Conservation (phyloP, 306 rosid genomes). For the Comarum palustre region DNA sequence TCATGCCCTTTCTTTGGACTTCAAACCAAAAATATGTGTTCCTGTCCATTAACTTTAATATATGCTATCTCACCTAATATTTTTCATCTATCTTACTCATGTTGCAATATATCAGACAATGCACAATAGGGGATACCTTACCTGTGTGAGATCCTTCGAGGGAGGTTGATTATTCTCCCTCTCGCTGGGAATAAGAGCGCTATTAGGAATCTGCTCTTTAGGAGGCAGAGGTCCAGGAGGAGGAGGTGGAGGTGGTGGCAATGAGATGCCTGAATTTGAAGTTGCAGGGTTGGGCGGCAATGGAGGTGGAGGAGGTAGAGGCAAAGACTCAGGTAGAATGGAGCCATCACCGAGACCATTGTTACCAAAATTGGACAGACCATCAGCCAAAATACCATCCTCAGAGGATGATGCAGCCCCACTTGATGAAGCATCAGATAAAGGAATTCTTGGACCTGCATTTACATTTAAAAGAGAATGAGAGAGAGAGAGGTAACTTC, state of each 20-base stretch:
- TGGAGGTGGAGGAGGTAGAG: constrained; percentile 97
- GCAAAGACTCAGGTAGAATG: constrained; percentile 65
- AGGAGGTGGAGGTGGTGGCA: constrained; percentile 98
- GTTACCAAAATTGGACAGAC: constrained; percentile 51
- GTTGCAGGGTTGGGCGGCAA: constrained; percentile 78
- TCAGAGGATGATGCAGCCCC: constrained; percentile 74
- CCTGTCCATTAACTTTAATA: constrained; percentile 11
- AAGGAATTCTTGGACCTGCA: constrained; percentile 94
- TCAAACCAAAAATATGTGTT: constrained; percentile 1
- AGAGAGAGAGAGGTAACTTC: background rate
- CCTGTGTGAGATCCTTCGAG: constrained; percentile 63
- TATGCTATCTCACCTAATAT: background rate
- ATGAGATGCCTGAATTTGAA: constrained; percentile 48
- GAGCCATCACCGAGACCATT: constrained; percentile 54
- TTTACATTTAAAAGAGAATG: constrained; percentile 29
- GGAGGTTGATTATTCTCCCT: constrained; percentile 53
- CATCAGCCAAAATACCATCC: constrained; percentile 54
- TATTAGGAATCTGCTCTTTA: constrained; percentile 60
- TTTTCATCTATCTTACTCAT: constrained; percentile 1
- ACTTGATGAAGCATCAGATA: constrained; percentile 78
- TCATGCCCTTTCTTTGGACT: constrained; percentile 18
- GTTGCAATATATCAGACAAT: constrained; percentile 15
- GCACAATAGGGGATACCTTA: constrained; percentile 27
- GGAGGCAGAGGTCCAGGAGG: constrained; percentile 97
- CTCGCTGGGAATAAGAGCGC: constrained; percentile 53